Evolutionary conservation across 441 rosid species (phyloP), one percentile per base, ranked within the genome.

Genomic region (Adansonia gregorii): DNA sequence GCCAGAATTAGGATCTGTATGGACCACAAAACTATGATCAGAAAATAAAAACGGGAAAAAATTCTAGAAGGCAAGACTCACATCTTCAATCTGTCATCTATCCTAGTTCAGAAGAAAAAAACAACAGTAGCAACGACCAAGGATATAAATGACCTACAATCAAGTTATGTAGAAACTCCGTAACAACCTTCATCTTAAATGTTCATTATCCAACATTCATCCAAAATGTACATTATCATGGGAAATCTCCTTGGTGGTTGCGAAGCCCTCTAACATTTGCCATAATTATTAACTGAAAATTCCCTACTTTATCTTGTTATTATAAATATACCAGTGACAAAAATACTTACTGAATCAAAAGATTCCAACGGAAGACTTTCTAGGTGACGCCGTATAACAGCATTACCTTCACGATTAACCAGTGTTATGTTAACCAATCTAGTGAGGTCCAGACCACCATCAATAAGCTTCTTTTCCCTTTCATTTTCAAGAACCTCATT

Each of bases 301-400:
- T 14, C 64, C 41, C n/a, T 46, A 49, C 2, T 43, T 17, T 35
- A 76, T 24, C 48, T 43, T 20, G 19, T 61, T 48, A 60, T 55
- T 43, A 78, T 72, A 43, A 48, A 75, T 39, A 68, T 52, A 58
- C 45, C 27, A 59, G 41, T 54, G 66, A 52, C 55, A 27, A 48
- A 49, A 54, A 76, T 43, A 84, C 92, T 88, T 82, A 90, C 96
- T 3, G 94, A 92, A 83, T 92, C 86, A 81, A 92, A 92, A 8
- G 89, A 85, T 78, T 92, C 90, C 82, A 92, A 81, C 9, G 96
- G 96, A 82, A 92, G 90, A 82, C 92, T 92, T 78, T 92, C 94
- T 84, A 92, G 82, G 82, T 89, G 88, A 72, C 94, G 96, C 64
- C 91, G 83, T 66, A 90, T 92, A 46, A 92, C 96, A 56, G 96